phyloP scores from a whole-genome alignment of 1,139 yeast species.

The Pichia sp. region DNA sequence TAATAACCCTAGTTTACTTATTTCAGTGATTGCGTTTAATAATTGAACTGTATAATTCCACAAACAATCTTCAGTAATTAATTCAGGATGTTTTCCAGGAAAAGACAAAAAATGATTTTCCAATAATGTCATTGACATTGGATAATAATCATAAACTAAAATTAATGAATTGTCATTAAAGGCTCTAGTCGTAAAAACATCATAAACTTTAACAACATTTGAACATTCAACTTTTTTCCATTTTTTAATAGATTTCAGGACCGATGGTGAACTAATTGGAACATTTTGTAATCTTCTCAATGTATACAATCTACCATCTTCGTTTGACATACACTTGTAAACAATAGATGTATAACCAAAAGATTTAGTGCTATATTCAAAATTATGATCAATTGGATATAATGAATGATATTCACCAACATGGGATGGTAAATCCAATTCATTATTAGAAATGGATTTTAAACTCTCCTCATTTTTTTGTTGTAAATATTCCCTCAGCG shows the following conservation, averaged over 20 bases:
- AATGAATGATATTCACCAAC: constrained; percentile 82
- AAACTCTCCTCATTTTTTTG: constrained; percentile 76
- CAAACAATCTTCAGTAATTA: constrained; percentile 55
- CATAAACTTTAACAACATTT: constrained; percentile 61
- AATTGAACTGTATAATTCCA: constrained; percentile 78
- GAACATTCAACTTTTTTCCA: constrained; percentile 51
- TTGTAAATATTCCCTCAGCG: constrained; percentile 65
- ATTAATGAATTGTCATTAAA: constrained; percentile 71
- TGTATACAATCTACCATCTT: constrained; percentile 73
- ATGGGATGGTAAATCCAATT: constrained; percentile 61
- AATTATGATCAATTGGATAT: constrained; percentile 69
- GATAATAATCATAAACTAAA: constrained; percentile 63
- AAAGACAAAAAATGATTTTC: constrained; percentile 45
- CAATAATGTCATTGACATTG: constrained; percentile 52
- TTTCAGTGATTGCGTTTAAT: constrained; percentile 53
- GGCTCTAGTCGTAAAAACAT: constrained; percentile 82
- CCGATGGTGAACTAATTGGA: constrained; percentile 53
- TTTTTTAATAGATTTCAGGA: constrained; percentile 41
- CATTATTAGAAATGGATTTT: constrained; percentile 48
- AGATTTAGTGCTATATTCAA: constrained; percentile 45
- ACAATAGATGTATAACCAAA: constrained; percentile 56
- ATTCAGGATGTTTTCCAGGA: constrained; percentile 27
- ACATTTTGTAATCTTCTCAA: constrained; percentile 68
- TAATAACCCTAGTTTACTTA: constrained; percentile 58
- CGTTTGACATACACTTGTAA: constrained; percentile 74